Base-by-base conservation (phyloP, 805 yeast species). In the Zygosaccharomyces bisporus region DNA sequence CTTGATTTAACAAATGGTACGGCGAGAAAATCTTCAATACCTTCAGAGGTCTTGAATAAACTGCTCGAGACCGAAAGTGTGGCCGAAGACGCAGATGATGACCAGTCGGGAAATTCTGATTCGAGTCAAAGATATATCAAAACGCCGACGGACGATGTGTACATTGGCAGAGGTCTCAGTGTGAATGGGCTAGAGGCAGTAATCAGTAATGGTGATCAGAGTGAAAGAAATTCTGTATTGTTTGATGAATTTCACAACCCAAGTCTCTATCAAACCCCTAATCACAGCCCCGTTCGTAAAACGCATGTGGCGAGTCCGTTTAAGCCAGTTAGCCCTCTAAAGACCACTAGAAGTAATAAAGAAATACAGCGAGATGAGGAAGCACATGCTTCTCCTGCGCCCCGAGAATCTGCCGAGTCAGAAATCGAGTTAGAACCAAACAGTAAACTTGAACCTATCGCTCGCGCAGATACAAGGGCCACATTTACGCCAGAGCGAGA, bases 221-320 rank as follows among this genome's bases (percentile, higher is more conserved):
- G 46, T 4, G 51, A 44, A 10, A 36, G 34, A 7, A 34, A 41
- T 12, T 47, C 51, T 2, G 45, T 32, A 14, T 17, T 31, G 8
- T 34, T 41, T 13, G 31, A 37, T n/a, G 37, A 44, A 12, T 43
- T 34, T 10, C 19, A 27, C 18, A 19, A 30, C 27, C 37, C 14
- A 8, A 35, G 32, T 8, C 17, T 33, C 13, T 32, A 35, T 17
- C 43, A 44, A 18, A 41, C 18, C 4, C 46, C 51, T 3, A 38
- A 43, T 7, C 42, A 40, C 3, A 49, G 54, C 33, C 56, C 53
- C 12, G 35, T 35, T 13, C 31, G 48, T 27, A 30, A 30, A 18
- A 44, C 48, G n/a, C 64, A 60, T 41, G 52, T 57, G 20, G 47
- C 48, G 12, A 61, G 64, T 41, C 66, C 66, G 2, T 61, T 61